phyloP scores from a whole-genome alignment of 73 alveolate genomes.

The Paraurostyla sp. region DNA sequence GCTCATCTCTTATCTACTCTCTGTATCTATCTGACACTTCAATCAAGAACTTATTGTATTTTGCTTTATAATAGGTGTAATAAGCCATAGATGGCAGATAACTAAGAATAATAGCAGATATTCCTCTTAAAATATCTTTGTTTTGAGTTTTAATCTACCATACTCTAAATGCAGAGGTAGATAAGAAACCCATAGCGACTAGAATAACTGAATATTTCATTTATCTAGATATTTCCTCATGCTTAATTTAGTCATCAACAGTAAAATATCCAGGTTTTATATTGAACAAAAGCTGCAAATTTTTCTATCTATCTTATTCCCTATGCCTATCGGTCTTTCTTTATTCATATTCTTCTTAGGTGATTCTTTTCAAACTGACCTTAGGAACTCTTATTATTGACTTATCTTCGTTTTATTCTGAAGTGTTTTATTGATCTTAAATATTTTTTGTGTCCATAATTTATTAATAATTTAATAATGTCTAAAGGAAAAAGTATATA shows the following conservation, averaged over 20 bases:
- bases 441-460: slow-evolving; percentile 14
- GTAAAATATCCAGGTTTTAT: slow-evolving; percentile 9
- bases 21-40: slow-evolving; percentile 1
- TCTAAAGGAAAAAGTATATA: slow-evolving; percentile 42
- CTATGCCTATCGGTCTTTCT: background rate
- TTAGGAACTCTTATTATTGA: too few species aligned
- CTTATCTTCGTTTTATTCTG: background rate
- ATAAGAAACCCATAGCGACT: background rate
- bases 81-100: slow-evolving; percentile 14
- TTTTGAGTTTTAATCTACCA: slow-evolving; percentile 17
- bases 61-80: background rate
- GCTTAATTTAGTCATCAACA: background rate
- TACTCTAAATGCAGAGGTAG: slow-evolving; percentile 22
- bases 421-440: background rate
- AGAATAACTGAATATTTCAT: background rate
- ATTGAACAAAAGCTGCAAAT: background rate
- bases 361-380: background rate
- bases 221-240: background rate
- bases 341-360: background rate
- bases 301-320: background rate
- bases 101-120: background rate
- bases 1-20: background rate
- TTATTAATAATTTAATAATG: background rate
- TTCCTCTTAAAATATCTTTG: background rate
- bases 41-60: background rate